These are phyloP conservation scores for Tulasnella sp. DNA, from an alignment of 768 basidiomycete species.

Conservation along the genomic window DNA sequence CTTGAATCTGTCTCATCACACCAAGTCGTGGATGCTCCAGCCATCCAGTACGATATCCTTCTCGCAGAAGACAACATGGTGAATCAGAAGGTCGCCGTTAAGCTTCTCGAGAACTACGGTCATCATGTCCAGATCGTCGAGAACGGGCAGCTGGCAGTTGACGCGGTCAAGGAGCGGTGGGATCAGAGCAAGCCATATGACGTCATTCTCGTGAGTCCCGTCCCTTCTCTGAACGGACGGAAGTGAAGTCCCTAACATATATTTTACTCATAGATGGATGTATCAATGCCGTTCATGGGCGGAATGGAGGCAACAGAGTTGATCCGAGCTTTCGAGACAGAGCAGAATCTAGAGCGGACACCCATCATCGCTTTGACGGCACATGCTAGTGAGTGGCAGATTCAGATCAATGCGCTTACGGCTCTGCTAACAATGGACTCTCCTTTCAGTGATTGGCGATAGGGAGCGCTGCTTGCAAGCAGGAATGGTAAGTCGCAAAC, in stretches of 20 bases:
- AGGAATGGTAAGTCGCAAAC: slow-evolving; percentile 35
- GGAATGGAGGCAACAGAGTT: slow-evolving; percentile 95
- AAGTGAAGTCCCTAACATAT: slow-evolving; percentile 8
- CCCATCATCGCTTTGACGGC: slow-evolving; percentile 97
- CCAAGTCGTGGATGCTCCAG: slow-evolving; percentile 74
- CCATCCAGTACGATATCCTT: slow-evolving; percentile 82
- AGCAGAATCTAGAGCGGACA: slow-evolving; percentile 55
- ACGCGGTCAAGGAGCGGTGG: slow-evolving; percentile 75
- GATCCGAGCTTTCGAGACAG: slow-evolving; percentile 75
- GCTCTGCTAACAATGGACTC: not conserved
- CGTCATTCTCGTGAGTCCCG: slow-evolving; percentile 68
- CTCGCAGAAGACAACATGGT: slow-evolving; percentile 96
- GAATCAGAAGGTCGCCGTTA: slow-evolving; percentile 91
- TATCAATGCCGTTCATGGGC: slow-evolving; percentile 98
- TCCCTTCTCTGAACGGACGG: not conserved
- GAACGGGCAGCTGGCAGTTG: slow-evolving; percentile 89
- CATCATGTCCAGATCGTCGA: slow-evolving; percentile 95
- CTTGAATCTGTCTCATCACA: slow-evolving; percentile 91
- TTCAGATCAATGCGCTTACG: not conserved
- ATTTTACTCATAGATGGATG: slow-evolving; percentile 65
- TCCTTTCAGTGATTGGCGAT: slow-evolving; percentile 70
- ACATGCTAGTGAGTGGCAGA: slow-evolving; percentile 69
- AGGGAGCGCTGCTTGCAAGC: slow-evolving; percentile 64
- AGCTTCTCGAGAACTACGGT: slow-evolving; percentile 92
- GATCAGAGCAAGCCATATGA: slow-evolving; percentile 69